phyloP scores from a whole-genome alignment of 2,329 filamentous ascomycete species.

The Fusarium avenaceum region DNA sequence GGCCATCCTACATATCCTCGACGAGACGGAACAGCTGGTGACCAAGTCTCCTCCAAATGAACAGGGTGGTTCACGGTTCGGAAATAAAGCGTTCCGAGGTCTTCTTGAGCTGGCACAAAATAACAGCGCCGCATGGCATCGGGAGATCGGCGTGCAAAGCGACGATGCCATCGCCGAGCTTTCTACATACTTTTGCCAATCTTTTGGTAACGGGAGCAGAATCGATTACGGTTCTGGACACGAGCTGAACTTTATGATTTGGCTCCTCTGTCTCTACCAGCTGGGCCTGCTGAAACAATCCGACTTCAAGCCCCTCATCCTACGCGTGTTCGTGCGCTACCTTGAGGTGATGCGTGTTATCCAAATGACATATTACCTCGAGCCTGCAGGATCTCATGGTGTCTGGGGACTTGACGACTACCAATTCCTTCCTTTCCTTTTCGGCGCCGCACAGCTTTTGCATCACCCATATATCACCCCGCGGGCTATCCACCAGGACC shows the following conservation, averaged over 20 bases:
- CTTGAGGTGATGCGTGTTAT: conserved; percentile 87
- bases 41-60: conserved; percentile 82
- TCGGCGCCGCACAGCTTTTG: conserved; percentile 90
- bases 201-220: conserved; percentile 86
- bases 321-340: conserved; percentile 86
- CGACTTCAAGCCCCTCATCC: conserved; percentile 80
- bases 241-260: conserved; percentile 96
- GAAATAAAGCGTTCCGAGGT: conserved; percentile 89
- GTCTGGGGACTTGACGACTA: conserved; percentile 99
- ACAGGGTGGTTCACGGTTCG: conserved; percentile 89
- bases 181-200: conserved; percentile 83
- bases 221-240: conserved; percentile 99
- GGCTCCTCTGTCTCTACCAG: conserved; percentile 94
- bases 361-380: conserved; percentile 94
- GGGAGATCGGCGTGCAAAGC: conserved; percentile 66
- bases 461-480: conserved; percentile 86
- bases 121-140: conserved; percentile 73
- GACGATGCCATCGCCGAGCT: conserved; percentile 75
- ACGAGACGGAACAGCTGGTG: conserved; percentile 76
- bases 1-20: conserved; percentile 77
- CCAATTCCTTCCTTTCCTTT: conserved; percentile 95
- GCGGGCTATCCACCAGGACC: conserved; percentile 85
- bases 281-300: conserved; percentile 72
- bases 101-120: conserved; percentile 79
- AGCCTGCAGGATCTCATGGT: conserved; percentile 95